Percentiles rank a stretch among this genome's conserved stretches.
phyloP scores from a whole-genome alignment of 2,329 filamentous ascomycete species.

The Neodidymelliopsis sp. region DNA sequence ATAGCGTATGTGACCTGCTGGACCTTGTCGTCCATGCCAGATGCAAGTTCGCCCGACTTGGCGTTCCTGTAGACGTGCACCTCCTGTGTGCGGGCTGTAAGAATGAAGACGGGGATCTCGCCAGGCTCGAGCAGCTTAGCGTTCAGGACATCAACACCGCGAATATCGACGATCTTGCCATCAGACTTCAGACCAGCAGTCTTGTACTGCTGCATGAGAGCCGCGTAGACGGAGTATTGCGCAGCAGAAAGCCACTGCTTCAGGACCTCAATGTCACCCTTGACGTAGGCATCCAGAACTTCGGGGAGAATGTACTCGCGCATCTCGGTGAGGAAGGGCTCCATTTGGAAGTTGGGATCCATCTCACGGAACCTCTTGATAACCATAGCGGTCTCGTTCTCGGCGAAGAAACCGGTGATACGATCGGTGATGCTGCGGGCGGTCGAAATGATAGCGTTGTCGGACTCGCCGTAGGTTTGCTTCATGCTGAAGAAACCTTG shows the following conservation, averaged over 20 bases:
- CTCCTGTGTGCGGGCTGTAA: slow-evolving; percentile 95
- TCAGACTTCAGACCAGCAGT: slow-evolving; percentile 93
- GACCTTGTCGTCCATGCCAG: slow-evolving; percentile 98
- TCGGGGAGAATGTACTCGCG: slow-evolving; percentile 98
- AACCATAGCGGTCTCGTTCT: slow-evolving; percentile 96
- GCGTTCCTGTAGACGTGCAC: slow-evolving; percentile 95
- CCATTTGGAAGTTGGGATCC: slow-evolving; percentile 92
- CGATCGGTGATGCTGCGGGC: slow-evolving; percentile 93
- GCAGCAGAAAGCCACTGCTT: slow-evolving; percentile 96
- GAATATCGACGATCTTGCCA: slow-evolving; percentile 92
- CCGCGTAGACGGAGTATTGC: slow-evolving; percentile 95
- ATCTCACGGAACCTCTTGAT: slow-evolving; percentile 98
- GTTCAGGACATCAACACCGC: slow-evolving; percentile 86
- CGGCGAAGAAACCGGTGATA: slow-evolving; percentile 94
- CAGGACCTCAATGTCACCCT: slow-evolving; percentile 88
- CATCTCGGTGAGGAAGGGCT: slow-evolving; percentile 93
- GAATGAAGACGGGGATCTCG: slow-evolving; percentile 93
- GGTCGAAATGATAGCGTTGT: slow-evolving; percentile 93
- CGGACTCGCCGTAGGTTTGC: slow-evolving; percentile 90
- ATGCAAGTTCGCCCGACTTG: slow-evolving; percentile 87
- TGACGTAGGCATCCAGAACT: slow-evolving; percentile 96
- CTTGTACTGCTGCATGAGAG: slow-evolving; percentile 95
- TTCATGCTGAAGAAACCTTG: slow-evolving; percentile 89
- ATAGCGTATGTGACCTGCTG: slow-evolving; percentile 98
- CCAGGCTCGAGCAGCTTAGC: slow-evolving; percentile 84